Percentiles rank a stretch among this genome's conserved stretches.
Conservation (phyloP, 257 asterid genomes). For the Solanum ossicruentum region DNA sequence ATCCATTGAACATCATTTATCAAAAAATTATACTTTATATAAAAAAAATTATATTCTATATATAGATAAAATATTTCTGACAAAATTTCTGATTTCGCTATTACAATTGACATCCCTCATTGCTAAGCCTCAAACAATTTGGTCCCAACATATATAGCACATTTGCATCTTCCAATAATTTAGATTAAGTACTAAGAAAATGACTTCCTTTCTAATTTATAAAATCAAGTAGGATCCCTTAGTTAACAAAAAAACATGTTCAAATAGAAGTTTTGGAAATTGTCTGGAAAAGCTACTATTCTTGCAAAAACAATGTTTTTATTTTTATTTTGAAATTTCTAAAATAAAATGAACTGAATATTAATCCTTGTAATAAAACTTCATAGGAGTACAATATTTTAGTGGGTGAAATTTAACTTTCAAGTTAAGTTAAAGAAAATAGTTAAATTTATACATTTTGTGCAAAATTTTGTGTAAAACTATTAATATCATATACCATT, state of each 20-base stretch:
- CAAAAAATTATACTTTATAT: too few species aligned
- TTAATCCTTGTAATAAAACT: not conserved
- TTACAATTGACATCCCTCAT: not conserved
- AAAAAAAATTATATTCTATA: too few species aligned
- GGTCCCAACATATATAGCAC: not conserved
- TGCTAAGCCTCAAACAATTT: not conserved
- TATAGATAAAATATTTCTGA: accelerated
- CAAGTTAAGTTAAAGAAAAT: not conserved
- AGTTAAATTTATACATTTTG: not conserved
- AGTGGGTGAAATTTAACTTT: not conserved
- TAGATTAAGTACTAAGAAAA: not conserved
- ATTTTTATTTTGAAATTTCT: not conserved
- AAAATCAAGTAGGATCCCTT: not conserved
- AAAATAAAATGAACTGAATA: not conserved
- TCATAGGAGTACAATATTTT: not conserved
- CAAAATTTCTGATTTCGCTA: not conserved
- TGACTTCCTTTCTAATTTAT: not conserved
- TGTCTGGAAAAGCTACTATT: not conserved
- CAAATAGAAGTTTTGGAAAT: not conserved
- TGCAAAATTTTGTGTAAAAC: not conserved
- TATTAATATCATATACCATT: not conserved
- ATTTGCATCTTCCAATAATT: not conserved
- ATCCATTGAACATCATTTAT: not conserved
- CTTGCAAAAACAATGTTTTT: not conserved
- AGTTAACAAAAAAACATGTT: not conserved